Conservation (phyloP, 148 eudicot species). For the Euryodendron excelsum region DNA sequence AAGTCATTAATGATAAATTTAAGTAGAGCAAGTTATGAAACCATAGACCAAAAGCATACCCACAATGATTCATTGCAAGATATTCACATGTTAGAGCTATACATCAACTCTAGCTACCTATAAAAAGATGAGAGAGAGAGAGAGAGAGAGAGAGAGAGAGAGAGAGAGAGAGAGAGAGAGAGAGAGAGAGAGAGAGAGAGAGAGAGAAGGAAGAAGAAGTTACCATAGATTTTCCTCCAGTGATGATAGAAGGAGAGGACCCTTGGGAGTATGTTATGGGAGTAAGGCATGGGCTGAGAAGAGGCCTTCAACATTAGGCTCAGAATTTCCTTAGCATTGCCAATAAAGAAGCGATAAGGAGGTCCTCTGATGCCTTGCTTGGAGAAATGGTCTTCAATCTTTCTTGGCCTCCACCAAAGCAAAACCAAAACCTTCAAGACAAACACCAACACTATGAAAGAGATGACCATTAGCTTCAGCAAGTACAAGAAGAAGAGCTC, state of each 20-base stretch:
- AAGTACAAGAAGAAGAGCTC: slow-evolving; percentile 20
- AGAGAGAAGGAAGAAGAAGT: not conserved
- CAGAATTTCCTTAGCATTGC: slow-evolving; percentile 81
- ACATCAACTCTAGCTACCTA: too few relatives aligned
- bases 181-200: slow-evolving; percentile 13
- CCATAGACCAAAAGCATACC: not conserved
- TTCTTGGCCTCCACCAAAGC: slow-evolving; percentile 88
- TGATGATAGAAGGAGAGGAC: slow-evolving; percentile 97
- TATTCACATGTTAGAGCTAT: too few relatives aligned
- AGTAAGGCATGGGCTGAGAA: slow-evolving; percentile 56
- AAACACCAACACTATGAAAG: slow-evolving; percentile 27
- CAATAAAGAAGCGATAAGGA: slow-evolving; percentile 71
- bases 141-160: too few relatives aligned
- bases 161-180: slow-evolving; percentile 13
- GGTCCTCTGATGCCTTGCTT: slow-evolving; percentile 95
- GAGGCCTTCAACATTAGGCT: slow-evolving; percentile 74
- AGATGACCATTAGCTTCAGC: slow-evolving; percentile 28
- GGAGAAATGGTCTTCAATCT: slow-evolving; percentile 62
- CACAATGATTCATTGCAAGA: slow-evolving; percentile 1
- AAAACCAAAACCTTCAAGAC: slow-evolving; percentile 40
- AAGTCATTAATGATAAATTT: not conserved
- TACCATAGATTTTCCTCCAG: slow-evolving; percentile 96
- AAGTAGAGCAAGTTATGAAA: not conserved
- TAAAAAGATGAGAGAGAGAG: too few relatives aligned
- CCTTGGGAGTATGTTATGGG: slow-evolving; percentile 91